These are phyloP conservation scores for Leishmania turanica DNA, from an alignment of 208 protist species.

Conservation along the genomic window DNA sequence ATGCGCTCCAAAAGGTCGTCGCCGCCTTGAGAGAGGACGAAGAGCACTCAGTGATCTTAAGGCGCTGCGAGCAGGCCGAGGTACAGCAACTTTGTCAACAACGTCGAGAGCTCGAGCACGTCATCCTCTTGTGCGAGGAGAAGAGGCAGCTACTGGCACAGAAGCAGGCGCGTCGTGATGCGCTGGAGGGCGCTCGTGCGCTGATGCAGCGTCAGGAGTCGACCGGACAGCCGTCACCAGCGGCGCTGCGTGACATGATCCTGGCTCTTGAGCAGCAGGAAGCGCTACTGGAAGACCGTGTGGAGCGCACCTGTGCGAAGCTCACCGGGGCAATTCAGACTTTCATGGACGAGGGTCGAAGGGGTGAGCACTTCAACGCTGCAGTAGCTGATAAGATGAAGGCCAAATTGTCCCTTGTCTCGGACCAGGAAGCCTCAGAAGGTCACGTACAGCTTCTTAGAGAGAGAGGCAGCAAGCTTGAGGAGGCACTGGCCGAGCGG, in stretches of 20 bases:
- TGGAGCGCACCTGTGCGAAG: slow-evolving; percentile 35
- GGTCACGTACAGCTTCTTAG: slow-evolving; percentile 24
- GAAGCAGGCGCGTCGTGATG: slow-evolving; percentile 31
- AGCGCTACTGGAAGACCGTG: slow-evolving; percentile 37
- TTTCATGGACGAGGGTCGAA: slow-evolving; percentile 36
- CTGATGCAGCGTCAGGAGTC: slow-evolving; percentile 29
- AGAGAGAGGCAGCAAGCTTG: slow-evolving; percentile 20
- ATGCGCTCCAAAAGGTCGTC: slow-evolving; percentile 12
- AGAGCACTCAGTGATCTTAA: background rate
- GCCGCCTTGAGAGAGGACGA: slow-evolving; percentile 14
- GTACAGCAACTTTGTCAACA: slow-evolving; percentile 24
- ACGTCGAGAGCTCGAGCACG: slow-evolving; percentile 21
- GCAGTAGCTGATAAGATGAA: slow-evolving; percentile 19
- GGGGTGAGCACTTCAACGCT: slow-evolving; percentile 37
- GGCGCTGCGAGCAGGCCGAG: slow-evolving; percentile 19
- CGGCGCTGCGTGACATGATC: slow-evolving; percentile 29
- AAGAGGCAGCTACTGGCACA: slow-evolving; percentile 22
- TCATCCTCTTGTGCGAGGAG: slow-evolving; percentile 25
- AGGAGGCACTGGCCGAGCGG: slow-evolving; percentile 21
- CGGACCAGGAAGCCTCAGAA: slow-evolving; percentile 19
- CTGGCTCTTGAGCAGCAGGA: slow-evolving; percentile 33
- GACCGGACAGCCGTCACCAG: slow-evolving; percentile 16
- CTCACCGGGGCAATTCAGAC: slow-evolving; percentile 34
- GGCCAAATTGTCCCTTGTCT: slow-evolving; percentile 11
- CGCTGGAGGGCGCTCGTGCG: slow-evolving; percentile 24